phyloP scores from a whole-genome alignment of 495 filamentous ascomycete species.

The Sordaria brevicollis region DNA sequence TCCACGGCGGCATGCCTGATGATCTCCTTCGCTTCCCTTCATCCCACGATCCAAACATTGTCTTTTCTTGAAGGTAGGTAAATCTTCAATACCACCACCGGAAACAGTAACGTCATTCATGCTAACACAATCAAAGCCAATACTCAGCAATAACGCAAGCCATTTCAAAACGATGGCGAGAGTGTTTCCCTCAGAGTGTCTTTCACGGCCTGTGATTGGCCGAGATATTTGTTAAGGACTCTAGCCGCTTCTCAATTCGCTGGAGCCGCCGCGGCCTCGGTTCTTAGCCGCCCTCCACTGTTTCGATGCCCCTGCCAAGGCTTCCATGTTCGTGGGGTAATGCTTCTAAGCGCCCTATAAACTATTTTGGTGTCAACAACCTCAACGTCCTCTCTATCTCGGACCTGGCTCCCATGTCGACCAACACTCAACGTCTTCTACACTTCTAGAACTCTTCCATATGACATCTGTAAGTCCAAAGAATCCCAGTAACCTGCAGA shows the following conservation, averaged over 20 bases:
- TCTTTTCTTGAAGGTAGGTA: neutral
- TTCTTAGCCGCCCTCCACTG: neutral
- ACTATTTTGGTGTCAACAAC: neutral
- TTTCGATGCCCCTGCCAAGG: neutral
- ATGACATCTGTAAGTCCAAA: neutral
- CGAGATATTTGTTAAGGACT: neutral
- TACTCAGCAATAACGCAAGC: neutral
- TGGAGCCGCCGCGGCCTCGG: neutral
- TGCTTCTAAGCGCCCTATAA: neutral
- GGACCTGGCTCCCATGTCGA: too few species aligned
- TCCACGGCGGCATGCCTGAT: neutral
- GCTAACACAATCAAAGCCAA: neutral
- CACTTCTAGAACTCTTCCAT: neutral
- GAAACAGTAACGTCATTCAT: neutral
- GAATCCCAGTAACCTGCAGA: neutral
- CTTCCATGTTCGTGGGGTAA: neutral
- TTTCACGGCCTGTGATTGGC: neutral
- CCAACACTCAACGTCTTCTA: neutral
- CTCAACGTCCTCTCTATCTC: neutral
- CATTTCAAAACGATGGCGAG: neutral
- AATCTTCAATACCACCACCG: neutral
- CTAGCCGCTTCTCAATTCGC: neutral
- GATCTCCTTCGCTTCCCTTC: neutral
- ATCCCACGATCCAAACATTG: neutral
- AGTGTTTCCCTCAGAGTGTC: neutral